A percentile compares a stretch with the other conserved stretches of the same genome.
Conservation (phyloP, 805 yeast species). For the Candida yuanshanica region DNA sequence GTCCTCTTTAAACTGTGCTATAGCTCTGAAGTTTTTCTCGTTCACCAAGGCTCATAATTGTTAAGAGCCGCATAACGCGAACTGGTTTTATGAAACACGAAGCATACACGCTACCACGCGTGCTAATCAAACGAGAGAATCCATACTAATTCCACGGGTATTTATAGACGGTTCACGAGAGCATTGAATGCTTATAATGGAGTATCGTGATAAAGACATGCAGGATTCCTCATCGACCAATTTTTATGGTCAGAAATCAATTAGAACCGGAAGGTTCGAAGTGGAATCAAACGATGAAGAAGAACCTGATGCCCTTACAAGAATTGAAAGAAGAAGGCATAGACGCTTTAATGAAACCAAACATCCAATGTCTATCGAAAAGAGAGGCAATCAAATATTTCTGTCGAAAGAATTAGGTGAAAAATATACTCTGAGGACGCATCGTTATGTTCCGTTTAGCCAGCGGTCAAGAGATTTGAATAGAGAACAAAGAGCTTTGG, state of each 20-base stretch:
- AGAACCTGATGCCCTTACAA: background rate
- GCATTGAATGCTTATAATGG: too few species aligned
- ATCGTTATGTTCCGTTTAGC: constrained; percentile 17
- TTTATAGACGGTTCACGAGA: too few species aligned
- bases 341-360: background rate
- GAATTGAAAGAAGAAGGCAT: constrained; percentile 3
- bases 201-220: too few species aligned
- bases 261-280: background rate
- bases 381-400: constrained; percentile 1
- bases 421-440: constrained; percentile 19
- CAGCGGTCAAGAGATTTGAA: constrained; percentile 8
- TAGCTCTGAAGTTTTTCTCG: too few species aligned
- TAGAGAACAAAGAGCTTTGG: constrained; percentile 11
- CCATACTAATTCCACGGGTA: too few species aligned
- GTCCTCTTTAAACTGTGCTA: too few species aligned
- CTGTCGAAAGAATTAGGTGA: constrained; percentile 9
- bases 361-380: constrained; percentile 11
- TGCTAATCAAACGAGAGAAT: background rate
- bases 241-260: background rate
- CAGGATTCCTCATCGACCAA: too few species aligned
- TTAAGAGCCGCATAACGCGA: background rate
- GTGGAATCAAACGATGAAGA: constrained; percentile 3
- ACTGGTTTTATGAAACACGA: background rate
- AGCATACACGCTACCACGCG: background rate
- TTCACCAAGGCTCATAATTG: background rate